Conservation (phyloP, 805 yeast species). For the Spencermartinsiella europaea region DNA sequence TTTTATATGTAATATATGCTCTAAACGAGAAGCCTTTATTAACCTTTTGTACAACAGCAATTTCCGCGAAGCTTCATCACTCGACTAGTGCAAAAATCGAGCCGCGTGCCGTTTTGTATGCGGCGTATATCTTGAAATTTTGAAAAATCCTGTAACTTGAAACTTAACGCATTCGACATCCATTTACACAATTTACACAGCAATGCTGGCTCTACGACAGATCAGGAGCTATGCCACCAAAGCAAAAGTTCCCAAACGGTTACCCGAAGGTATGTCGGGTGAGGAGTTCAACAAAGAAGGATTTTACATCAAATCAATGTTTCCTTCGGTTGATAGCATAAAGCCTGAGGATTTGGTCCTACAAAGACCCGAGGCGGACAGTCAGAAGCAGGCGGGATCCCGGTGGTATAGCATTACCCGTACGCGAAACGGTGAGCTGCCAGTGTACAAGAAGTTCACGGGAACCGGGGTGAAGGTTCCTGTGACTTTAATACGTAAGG, state of each 20-base stretch:
- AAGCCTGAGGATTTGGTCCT: not conserved
- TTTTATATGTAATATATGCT: too few species aligned
- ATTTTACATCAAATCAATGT: not conserved
- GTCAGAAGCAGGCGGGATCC: not conserved
- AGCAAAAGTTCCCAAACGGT: not conserved
- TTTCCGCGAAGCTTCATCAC: too few species aligned
- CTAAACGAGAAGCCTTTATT: too few species aligned
- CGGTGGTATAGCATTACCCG: slow-evolving; percentile 19
- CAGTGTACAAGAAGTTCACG: slow-evolving; percentile 71
- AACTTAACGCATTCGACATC: too few species aligned
- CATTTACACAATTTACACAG: not conserved
- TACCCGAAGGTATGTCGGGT: not conserved
- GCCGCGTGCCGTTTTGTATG: too few species aligned
- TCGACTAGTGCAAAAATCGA: too few species aligned
- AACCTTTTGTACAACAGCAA: too few species aligned
- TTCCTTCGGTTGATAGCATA: slow-evolving; percentile 4
- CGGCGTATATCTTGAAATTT: too few species aligned
- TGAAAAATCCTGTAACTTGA: too few species aligned
- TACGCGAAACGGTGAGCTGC: slow-evolving; percentile 52
- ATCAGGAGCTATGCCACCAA: not conserved
- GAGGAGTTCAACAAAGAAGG: not conserved
- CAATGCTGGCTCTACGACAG: not conserved
- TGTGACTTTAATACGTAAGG: slow-evolving; percentile 51
- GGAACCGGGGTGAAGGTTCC: slow-evolving; percentile 60
- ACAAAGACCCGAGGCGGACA: not conserved